Evolutionary conservation across 768 basidiomycete genomes (phyloP).

Genomic region (Lentinula boryana): DNA sequence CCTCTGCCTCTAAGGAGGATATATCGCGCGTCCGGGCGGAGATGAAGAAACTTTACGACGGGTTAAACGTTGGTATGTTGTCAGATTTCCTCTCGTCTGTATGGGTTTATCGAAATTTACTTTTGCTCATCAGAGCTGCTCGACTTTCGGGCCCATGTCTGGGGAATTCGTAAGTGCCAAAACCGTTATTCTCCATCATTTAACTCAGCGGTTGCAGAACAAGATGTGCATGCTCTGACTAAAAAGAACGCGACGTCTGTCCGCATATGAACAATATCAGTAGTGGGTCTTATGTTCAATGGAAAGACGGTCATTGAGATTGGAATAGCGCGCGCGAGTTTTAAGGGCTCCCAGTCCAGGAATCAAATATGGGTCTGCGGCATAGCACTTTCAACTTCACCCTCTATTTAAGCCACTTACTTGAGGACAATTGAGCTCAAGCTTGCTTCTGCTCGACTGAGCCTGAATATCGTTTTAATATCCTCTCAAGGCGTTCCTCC

Average conservation of each 20-base stretch:
- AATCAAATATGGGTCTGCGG: too few relatives aligned
- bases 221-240: constrained; percentile 69
- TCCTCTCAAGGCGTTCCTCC: too few relatives aligned
- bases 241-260: constrained; percentile 63
- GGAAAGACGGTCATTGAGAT: background rate
- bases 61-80: constrained; percentile 67
- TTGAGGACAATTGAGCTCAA: too few relatives aligned
- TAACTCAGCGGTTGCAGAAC: constrained; percentile 41
- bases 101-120: background rate
- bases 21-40: constrained; percentile 69
- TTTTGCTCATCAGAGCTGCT: constrained; percentile 54
- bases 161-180: constrained; percentile 74
- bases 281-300: background rate
- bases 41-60: constrained; percentile 83
- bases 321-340: too few relatives aligned
- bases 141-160: constrained; percentile 74
- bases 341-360: too few relatives aligned
- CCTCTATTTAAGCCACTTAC: too few relatives aligned
- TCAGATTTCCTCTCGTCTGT: background rate
- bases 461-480: too few relatives aligned
- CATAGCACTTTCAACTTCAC: too few relatives aligned
- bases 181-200: background rate
- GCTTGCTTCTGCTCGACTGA: too few relatives aligned
- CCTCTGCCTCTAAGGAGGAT: constrained; percentile 75
- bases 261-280: constrained; percentile 36